A percentile compares a stretch with the other conserved stretches of the same genome.
These are phyloP conservation scores for Sphagnum fallax DNA, from an alignment of 228 moss, liverwort and hornwort species.

Conservation along the genomic window DNA sequence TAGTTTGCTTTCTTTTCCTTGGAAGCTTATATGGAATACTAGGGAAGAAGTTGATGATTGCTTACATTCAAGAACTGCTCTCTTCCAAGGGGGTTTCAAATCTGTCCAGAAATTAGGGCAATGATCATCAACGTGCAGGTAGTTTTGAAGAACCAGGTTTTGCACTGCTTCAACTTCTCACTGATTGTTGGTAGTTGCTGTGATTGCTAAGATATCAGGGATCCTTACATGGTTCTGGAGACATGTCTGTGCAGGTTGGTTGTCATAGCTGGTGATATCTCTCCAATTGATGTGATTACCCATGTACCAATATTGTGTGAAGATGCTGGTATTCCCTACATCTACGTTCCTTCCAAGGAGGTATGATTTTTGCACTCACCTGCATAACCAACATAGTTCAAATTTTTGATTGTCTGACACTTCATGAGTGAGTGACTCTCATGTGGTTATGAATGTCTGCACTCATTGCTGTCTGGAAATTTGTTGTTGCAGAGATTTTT, in stretches of 20 bases:
- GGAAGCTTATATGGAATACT: background rate
- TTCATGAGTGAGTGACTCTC: background rate
- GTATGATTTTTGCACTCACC: conserved; percentile 12
- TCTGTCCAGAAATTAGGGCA: background rate
- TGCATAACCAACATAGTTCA: background rate
- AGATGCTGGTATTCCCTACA: conserved; percentile 92
- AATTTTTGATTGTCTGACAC: background rate
- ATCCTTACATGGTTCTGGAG: too few species aligned
- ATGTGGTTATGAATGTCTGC: background rate
- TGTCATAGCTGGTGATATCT: conserved; percentile 96
- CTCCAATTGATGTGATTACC: conserved; percentile 97
- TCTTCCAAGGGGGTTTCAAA: background rate
- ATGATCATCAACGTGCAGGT: too few species aligned
- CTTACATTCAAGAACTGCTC: background rate
- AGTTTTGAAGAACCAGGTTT: too few species aligned
- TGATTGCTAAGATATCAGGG: too few species aligned
- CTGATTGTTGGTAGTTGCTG: too few species aligned
- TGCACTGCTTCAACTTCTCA: too few species aligned
- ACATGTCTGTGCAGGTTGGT: conserved; percentile 48
- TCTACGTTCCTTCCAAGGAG: conserved; percentile 98
- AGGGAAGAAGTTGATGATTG: background rate
- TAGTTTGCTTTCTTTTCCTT: background rate
- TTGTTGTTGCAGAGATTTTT: background rate
- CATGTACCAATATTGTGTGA: conserved; percentile 96
- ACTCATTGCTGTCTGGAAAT: background rate